phyloP scores from a whole-genome alignment of 495 filamentous ascomycete genomes.

The Margaritispora aquatica region DNA sequence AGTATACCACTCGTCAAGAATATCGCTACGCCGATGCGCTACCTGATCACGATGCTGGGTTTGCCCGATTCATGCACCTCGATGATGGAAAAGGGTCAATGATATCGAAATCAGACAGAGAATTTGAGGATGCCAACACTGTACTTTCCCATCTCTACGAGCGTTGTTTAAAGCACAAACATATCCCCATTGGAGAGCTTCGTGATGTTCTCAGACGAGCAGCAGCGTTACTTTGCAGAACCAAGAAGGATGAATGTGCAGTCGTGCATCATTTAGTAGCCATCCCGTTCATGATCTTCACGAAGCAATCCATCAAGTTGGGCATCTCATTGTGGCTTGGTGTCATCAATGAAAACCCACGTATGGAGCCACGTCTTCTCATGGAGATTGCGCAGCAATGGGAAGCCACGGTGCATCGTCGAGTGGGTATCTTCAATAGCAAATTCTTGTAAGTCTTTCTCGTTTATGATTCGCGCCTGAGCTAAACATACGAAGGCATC shows the following conservation, averaged over 20 bases:
- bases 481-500: slow-evolving; percentile 49
- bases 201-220: slow-evolving; percentile 75
- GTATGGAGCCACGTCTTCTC: slow-evolving; percentile 74
- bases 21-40: slow-evolving; percentile 74
- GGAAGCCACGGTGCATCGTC: slow-evolving; percentile 71
- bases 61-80: slow-evolving; percentile 50
- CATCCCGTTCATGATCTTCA: slow-evolving; percentile 88
- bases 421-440: slow-evolving; percentile 73
- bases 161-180: slow-evolving; percentile 56
- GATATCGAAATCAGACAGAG: slow-evolving; percentile 31
- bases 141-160: slow-evolving; percentile 62
- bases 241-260: slow-evolving; percentile 61
- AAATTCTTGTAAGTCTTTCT: slow-evolving; percentile 43
- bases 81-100: slow-evolving; percentile 33
- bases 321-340: slow-evolving; percentile 95
- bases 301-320: slow-evolving; percentile 89
- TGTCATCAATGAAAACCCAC: slow-evolving; percentile 92
- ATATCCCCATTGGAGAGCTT: slow-evolving; percentile 66
- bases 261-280: slow-evolving; percentile 80
- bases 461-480: slow-evolving; percentile 18
- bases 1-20: slow-evolving; percentile 95
- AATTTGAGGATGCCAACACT: slow-evolving; percentile 49
- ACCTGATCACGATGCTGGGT: slow-evolving; percentile 55
- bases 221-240: slow-evolving; percentile 76
- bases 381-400: slow-evolving; percentile 80